A percentile compares a stretch with the other conserved stretches of the same genome.
These are phyloP conservation scores for Colletotrichum sp. DNA, from an alignment of 2,329 filamentous ascomycete genomes.

Conservation along the genomic window DNA sequence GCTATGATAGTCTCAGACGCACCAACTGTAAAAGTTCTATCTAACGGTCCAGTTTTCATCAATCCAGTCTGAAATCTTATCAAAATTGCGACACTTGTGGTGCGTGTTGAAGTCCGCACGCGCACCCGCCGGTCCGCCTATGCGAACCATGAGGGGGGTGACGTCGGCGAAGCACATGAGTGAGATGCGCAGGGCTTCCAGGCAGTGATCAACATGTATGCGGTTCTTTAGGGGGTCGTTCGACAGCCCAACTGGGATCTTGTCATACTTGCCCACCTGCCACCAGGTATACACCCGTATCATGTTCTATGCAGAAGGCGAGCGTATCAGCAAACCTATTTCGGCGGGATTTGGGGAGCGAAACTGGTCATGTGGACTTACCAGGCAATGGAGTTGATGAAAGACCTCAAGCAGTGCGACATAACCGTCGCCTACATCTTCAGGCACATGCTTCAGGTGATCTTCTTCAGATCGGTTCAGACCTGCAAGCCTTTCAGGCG, in stretches of 20 bases:
- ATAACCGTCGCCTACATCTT: neutral
- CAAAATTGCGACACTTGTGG: constrained; percentile 23
- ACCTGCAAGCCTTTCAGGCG: neutral
- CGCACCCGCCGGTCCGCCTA: neutral
- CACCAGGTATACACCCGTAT: constrained; percentile 21
- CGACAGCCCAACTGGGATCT: neutral
- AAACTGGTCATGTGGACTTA: neutral
- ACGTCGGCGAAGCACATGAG: constrained; percentile 24
- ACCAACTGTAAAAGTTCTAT: neutral
- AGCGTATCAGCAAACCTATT: neutral
- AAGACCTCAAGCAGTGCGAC: constrained; percentile 20
- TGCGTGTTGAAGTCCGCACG: constrained; percentile 21
- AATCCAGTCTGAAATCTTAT: constrained; percentile 22
- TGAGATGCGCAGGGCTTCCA: constrained; percentile 20
- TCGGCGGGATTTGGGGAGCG: neutral
- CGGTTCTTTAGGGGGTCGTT: constrained; percentile 13
- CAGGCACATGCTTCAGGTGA: neutral
- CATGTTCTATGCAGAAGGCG: constrained; percentile 3
- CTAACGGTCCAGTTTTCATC: constrained; percentile 10
- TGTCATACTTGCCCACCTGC: constrained; percentile 8
- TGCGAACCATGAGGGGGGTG: constrained; percentile 14
- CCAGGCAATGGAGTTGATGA: constrained; percentile 22
- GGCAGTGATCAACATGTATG: constrained; percentile 22
- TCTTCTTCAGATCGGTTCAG: neutral
- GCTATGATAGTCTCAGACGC: neutral